Evolutionary conservation across 1,139 yeast genomes (phyloP).

Genomic region (Zygosaccharomyces pseudobailii): DNA sequence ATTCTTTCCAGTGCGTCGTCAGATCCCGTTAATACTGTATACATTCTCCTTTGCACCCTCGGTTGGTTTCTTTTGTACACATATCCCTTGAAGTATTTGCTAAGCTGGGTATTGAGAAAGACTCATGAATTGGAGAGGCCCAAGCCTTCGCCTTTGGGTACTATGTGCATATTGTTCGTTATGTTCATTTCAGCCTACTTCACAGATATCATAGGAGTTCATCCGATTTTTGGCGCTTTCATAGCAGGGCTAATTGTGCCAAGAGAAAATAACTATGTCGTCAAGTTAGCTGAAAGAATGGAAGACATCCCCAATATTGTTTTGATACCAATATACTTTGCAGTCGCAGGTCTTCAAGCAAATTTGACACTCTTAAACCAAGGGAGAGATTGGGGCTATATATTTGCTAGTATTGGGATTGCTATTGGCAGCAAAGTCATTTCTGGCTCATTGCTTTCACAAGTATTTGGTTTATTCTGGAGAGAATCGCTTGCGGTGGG

Average conservation of each 20-base stretch:
- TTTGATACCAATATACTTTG: constrained; percentile 71
- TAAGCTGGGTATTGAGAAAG: constrained; percentile 45
- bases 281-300: constrained; percentile 63
- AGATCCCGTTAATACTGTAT: constrained; percentile 60
- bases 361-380: constrained; percentile 57
- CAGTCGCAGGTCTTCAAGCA: constrained; percentile 68
- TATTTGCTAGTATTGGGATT: constrained; percentile 56
- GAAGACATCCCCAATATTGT: constrained; percentile 71
- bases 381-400: constrained; percentile 75
- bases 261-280: constrained; percentile 67
- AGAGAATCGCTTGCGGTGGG: constrained; percentile 74
- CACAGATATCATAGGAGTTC: constrained; percentile 78
- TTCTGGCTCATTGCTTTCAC: constrained; percentile 66
- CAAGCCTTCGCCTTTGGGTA: constrained; percentile 63
- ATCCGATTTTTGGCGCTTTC: constrained; percentile 78
- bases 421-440: constrained; percentile 62
- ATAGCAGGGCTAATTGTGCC: constrained; percentile 75
- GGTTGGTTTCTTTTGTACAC: constrained; percentile 63
- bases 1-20: constrained; percentile 68
- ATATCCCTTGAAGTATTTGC: constrained; percentile 40
- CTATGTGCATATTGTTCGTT: constrained; percentile 49
- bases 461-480: constrained; percentile 56
- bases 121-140: constrained; percentile 40
- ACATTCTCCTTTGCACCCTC: constrained; percentile 56
- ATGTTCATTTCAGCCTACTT: constrained; percentile 67